Evolutionary conservation across 2,329 filamentous ascomycete species (phyloP), one percentile per base, ranked within the genome.

Genomic region (Colletotrichum lentis): DNA sequence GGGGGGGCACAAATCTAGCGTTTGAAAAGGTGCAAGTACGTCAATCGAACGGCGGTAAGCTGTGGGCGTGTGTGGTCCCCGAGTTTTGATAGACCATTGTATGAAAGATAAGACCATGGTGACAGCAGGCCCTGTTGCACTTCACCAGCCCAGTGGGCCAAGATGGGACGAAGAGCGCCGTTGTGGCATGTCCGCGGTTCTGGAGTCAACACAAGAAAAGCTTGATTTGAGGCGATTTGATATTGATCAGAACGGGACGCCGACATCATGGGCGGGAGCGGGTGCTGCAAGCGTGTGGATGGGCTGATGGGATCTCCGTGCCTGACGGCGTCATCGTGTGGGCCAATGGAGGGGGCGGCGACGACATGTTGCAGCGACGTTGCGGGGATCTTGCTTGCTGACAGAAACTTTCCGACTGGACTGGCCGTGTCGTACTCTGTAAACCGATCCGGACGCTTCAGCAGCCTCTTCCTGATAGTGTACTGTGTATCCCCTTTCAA

Each of bases 11-110:
- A 27, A 24, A 31, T 52, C 43, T 52, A 61, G 62, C 62, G 55
- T 65, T 68, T 61, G 22, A 50, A 49, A 68, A 60, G 62, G 50
- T 66, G 50, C 62, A 16, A 35, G 47, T 67, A 53, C 53, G 53
- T 53, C 31, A 61, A 24, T 56, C 31, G 31, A 35, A 35, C 31
- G 31, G 7, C 31, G 31, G 31, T 35, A 35, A 35, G 8, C 31
- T 35, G 31, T 35, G 56, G 31, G 39, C 24, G 49, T 27, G n/a
- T 41, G 18, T 50, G 49, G 20, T 50, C 27, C n/a, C 35, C 16
- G 16, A 16, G 12, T 35, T 22, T 58, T 47, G 16, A 24, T 35
- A 20, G 24, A 64, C 22, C 14, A 31, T 60, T 47, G 55, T 50
- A 56, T 52, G 43, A 50, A 43, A 52, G 62, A 27, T 37, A 39